Evolutionary conservation across 1,139 yeast species (phyloP).

Genomic region (Candida mesenterica): DNA sequence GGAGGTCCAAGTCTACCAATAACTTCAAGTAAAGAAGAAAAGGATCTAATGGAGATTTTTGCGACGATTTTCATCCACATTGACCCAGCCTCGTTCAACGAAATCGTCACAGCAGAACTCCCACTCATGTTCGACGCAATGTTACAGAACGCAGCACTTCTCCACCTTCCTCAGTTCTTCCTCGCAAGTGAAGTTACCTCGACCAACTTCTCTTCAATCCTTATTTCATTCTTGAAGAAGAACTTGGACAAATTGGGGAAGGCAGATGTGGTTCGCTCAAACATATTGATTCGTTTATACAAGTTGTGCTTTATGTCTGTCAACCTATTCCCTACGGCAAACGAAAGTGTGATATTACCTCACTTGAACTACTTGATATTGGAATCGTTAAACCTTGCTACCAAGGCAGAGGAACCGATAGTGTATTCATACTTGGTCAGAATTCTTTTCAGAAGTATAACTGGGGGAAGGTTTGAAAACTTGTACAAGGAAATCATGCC

Average conservation of each 20-base stretch:
- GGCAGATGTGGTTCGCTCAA: slow-evolving; percentile 74
- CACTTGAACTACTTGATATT: slow-evolving; percentile 81
- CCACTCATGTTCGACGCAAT: slow-evolving; percentile 76
- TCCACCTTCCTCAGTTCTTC: slow-evolving; percentile 92
- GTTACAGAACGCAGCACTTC: slow-evolving; percentile 79
- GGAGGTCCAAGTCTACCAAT: slow-evolving; percentile 82
- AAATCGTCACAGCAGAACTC: slow-evolving; percentile 79
- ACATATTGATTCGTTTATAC: slow-evolving; percentile 79
- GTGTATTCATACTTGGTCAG: slow-evolving; percentile 86
- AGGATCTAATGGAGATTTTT: slow-evolving; percentile 92
- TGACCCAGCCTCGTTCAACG: slow-evolving; percentile 95
- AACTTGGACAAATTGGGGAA: slow-evolving; percentile 80
- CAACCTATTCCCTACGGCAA: slow-evolving; percentile 81
- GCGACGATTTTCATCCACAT: slow-evolving; percentile 92
- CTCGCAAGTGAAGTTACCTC: slow-evolving; percentile 92
- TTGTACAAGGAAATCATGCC: slow-evolving; percentile 93
- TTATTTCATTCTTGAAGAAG: slow-evolving; percentile 71
- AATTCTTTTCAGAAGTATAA: slow-evolving; percentile 87
- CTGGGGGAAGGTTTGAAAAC: slow-evolving; percentile 93
- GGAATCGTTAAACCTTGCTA: slow-evolving; percentile 74
- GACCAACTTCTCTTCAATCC: slow-evolving; percentile 86
- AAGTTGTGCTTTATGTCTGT: slow-evolving; percentile 96
- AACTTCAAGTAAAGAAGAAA: slow-evolving; percentile 87
- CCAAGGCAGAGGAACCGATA: slow-evolving; percentile 89
- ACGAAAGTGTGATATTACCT: slow-evolving; percentile 84